These are phyloP conservation scores for Pichia sp. DNA, from an alignment of 1,139 yeast genomes.

Conservation along the genomic window DNA sequence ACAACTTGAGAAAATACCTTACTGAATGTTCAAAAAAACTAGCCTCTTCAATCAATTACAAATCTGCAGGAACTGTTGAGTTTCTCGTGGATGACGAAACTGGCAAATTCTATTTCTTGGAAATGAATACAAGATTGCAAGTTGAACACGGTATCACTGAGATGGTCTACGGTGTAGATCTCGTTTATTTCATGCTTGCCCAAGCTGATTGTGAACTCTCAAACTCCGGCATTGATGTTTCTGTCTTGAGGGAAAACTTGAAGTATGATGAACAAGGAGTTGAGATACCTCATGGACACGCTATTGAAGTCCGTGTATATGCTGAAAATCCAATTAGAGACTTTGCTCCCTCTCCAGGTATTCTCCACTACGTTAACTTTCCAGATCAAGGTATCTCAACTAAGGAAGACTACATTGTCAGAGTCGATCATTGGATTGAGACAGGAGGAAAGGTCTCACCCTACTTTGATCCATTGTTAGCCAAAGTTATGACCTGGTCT, in stretches of 20 bases:
- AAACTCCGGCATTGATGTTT: constrained; percentile 30
- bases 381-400: constrained; percentile 19
- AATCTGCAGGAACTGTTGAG: constrained; percentile 39
- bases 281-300: constrained; percentile 36
- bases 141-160: constrained; percentile 41
- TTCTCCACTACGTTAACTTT: constrained; percentile 32
- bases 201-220: constrained; percentile 34
- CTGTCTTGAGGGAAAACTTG: constrained; percentile 19
- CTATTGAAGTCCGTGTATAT: constrained; percentile 37
- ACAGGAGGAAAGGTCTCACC: constrained; percentile 37
- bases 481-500: constrained; percentile 38
- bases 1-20: constrained; percentile 26
- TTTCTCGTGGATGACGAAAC: constrained; percentile 35
- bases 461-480: constrained; percentile 38
- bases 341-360: constrained; percentile 39
- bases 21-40: constrained; percentile 31
- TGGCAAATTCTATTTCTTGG: constrained; percentile 34
- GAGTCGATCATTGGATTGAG: constrained; percentile 38
- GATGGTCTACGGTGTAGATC: constrained; percentile 34
- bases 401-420: constrained; percentile 22
- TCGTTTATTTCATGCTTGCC: constrained; percentile 34
- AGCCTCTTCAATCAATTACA: constrained; percentile 33
- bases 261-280: constrained; percentile 23
- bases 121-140: constrained; percentile 38
- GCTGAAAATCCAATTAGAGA: constrained; percentile 37